phyloP scores from a whole-genome alignment of 257 asterid species.

The Cruciata laevipes region DNA sequence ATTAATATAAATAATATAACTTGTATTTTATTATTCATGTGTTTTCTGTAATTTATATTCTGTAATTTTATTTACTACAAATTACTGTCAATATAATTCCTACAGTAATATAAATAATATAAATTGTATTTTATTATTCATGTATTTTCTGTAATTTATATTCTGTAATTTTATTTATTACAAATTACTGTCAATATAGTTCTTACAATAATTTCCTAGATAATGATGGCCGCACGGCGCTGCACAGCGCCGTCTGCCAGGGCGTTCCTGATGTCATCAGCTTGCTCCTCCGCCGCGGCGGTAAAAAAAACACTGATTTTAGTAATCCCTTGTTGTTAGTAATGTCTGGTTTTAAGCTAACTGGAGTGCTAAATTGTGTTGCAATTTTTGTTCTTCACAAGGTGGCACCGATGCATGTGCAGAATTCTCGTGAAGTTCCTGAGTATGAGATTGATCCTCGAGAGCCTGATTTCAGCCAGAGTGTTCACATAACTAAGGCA shows the following conservation, averaged over 20 bases:
- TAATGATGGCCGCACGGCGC: constrained; percentile 68
- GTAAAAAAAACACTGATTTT: constrained; percentile 27
- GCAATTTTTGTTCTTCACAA: constrained; percentile 18
- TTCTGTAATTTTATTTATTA: no score
- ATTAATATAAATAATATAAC: no score
- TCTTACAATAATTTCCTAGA: constrained; percentile 72
- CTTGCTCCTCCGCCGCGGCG: constrained; percentile 46
- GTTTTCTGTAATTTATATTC: no score
- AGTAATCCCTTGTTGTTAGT: background rate
- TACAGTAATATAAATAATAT: no score
- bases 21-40: no score
- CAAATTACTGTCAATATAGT: no score
- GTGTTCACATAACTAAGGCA: constrained; percentile 76
- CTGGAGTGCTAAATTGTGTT: constrained; percentile 13
- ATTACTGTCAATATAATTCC: no score
- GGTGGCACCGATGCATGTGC: constrained; percentile 90
- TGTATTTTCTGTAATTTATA: no score
- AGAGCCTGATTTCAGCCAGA: constrained; percentile 77
- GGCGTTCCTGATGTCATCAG: constrained; percentile 51
- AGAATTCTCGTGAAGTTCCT: constrained; percentile 68
- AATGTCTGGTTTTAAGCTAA: constrained; percentile 5
- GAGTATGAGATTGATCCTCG: constrained; percentile 74
- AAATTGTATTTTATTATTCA: no score
- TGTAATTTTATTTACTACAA: no score
- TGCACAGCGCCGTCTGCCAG: constrained; percentile 83